Evolutionary conservation across 83 land plant species (phyloP).

Genomic region (Larix sibirica): DNA sequence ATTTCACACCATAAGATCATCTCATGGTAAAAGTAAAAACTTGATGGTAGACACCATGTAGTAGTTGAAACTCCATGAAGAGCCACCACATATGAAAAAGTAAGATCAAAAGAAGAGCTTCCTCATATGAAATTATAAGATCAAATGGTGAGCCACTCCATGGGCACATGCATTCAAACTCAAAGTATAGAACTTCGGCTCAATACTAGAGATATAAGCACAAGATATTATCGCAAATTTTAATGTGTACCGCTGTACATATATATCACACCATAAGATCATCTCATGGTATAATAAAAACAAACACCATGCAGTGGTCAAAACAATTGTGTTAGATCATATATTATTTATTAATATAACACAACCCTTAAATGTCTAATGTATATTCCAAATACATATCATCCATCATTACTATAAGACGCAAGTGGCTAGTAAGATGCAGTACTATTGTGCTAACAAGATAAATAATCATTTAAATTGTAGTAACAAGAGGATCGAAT

Average conservation of each 20-base stretch:
- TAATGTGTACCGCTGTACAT: not conserved
- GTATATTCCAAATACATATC: not conserved
- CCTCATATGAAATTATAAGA: not conserved
- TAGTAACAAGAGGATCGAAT: too few relatives aligned
- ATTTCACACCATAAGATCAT: not conserved
- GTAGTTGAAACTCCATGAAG: too few relatives aligned
- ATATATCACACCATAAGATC: not conserved
- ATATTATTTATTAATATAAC: not conserved
- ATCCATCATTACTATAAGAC: not conserved
- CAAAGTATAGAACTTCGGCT: not conserved
- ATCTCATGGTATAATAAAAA: not conserved
- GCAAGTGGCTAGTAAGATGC: not conserved
- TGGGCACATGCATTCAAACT: not conserved
- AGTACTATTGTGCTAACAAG: too few relatives aligned
- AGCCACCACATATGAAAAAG: too few relatives aligned
- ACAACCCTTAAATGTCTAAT: not conserved
- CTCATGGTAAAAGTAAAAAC: not conserved
- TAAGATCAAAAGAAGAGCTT: too few relatives aligned
- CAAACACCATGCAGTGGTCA: too few relatives aligned
- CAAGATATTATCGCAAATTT: not conserved
- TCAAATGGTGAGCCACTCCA: not conserved
- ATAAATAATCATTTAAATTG: too few relatives aligned
- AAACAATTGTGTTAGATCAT: not conserved
- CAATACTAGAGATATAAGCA: not conserved
- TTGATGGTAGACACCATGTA: too few relatives aligned